Evolutionary conservation across 2,329 filamentous ascomycete genomes (phyloP).

Genomic region (Colletotrichum cereale): DNA sequence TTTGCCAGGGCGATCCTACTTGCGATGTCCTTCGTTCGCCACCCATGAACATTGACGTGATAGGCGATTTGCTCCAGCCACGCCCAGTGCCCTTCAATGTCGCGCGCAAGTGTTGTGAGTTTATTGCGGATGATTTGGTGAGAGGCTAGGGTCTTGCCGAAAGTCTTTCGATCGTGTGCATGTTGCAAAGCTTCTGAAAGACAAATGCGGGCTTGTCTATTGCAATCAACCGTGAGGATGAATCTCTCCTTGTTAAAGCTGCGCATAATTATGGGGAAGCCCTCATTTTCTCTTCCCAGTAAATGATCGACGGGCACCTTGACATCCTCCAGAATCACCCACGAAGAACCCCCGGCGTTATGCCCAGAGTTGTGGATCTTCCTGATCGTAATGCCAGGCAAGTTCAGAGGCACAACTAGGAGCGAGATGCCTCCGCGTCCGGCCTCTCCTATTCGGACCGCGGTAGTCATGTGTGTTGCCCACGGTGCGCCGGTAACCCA

Average conservation of each 20-base stretch:
- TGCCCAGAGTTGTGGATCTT: conserved; percentile 75
- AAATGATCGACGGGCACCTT: conserved; percentile 65
- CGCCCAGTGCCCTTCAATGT: conserved; percentile 72
- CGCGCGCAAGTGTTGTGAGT: conserved; percentile 68
- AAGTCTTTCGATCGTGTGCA: conserved; percentile 66
- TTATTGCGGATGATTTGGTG: conserved; percentile 72
- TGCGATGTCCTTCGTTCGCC: conserved; percentile 47
- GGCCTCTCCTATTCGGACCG: conserved; percentile 68
- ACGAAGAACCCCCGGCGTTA: conserved; percentile 72
- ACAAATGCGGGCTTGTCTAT: conserved; percentile 69
- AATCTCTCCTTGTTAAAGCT: conserved; percentile 73
- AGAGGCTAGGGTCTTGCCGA: conserved; percentile 68
- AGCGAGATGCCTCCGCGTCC: conserved; percentile 68
- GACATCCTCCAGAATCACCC: conserved; percentile 68
- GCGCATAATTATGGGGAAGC: conserved; percentile 70
- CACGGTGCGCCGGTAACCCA: conserved; percentile 75
- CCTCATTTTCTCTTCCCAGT: conserved; percentile 65
- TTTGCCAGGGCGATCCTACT: conserved; percentile 54
- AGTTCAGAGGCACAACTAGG: conserved; percentile 66
- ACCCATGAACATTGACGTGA: conserved; percentile 55
- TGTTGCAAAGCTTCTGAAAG: conserved; percentile 65
- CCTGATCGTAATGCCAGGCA: conserved; percentile 63
- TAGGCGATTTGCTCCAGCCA: conserved; percentile 73
- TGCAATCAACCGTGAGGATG: conserved; percentile 67
- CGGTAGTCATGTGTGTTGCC: conserved; percentile 72